A percentile compares a stretch with the other conserved stretches of the same genome.
phyloP scores from a whole-genome alignment of 192 early-diverging fungal genomes.

The Dissophora globulifera region DNA sequence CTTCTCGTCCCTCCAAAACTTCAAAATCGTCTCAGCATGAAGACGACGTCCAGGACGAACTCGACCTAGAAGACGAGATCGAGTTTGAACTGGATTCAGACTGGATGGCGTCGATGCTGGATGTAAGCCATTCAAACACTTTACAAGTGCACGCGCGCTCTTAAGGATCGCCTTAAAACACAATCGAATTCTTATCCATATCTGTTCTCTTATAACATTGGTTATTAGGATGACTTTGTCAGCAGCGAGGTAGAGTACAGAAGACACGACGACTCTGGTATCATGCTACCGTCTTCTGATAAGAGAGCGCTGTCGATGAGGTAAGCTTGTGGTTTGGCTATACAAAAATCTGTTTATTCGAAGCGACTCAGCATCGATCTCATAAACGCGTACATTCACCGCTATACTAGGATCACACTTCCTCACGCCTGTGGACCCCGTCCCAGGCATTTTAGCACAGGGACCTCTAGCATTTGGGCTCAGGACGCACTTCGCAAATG shows the following conservation, averaged over 20 bases:
- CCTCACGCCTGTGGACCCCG: not conserved
- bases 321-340: no score
- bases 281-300: not conserved
- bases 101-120: slow-evolving; percentile 33
- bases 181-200: no score
- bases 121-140: slow-evolving; percentile 15
- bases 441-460: not conserved
- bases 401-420: slow-evolving; percentile 15
- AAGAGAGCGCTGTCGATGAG: no score
- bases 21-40: not conserved
- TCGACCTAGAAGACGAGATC: slow-evolving; percentile 37
- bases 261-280: not conserved
- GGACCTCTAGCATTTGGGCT: slow-evolving; percentile 49
- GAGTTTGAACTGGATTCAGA: slow-evolving; percentile 45
- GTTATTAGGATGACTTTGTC: slow-evolving; percentile 38
- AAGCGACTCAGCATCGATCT: no score
- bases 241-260: slow-evolving; percentile 13
- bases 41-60: not conserved
- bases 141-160: not conserved
- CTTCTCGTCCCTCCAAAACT: slow-evolving; percentile 16
- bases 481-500: slow-evolving; percentile 52
- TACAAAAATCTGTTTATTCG: no score
- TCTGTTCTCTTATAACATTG: no score
- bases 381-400: no score
- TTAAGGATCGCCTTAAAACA: no score